phyloP scores from a whole-genome alignment of 2,329 filamentous ascomycete genomes.

The Fusarium secorum region DNA sequence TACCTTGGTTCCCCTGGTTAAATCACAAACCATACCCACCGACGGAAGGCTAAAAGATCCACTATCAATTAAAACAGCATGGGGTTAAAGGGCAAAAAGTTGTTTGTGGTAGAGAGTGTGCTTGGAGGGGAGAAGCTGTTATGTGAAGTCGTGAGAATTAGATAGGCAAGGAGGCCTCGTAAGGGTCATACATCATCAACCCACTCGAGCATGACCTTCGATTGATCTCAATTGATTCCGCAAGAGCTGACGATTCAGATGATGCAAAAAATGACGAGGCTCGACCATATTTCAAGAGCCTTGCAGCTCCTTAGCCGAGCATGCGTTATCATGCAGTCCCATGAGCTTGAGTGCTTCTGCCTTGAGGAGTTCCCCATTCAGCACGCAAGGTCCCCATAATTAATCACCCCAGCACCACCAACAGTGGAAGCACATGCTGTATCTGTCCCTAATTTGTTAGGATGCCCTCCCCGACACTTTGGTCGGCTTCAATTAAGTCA shows the following conservation, averaged over 20 bases:
- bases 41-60: slow-evolving; percentile 27
- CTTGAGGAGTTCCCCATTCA: slow-evolving; percentile 34
- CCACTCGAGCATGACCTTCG: background rate
- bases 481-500: slow-evolving; percentile 9
- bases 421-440: slow-evolving; percentile 1
- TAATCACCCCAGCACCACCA: slow-evolving; percentile 16
- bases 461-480: slow-evolving; percentile 3
- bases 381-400: slow-evolving; percentile 11
- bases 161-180: slow-evolving; percentile 26
- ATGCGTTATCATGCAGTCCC: slow-evolving; percentile 42
- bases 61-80: slow-evolving; percentile 36
- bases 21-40: slow-evolving; percentile 33
- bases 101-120: slow-evolving; percentile 32
- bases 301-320: slow-evolving; percentile 36
- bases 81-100: slow-evolving; percentile 25
- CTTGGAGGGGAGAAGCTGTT: slow-evolving; percentile 27
- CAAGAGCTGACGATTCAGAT: background rate
- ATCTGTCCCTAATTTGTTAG: slow-evolving; percentile 5
- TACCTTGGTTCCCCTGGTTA: slow-evolving; percentile 33
- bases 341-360: slow-evolving; percentile 37
- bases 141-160: slow-evolving; percentile 38
- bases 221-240: slow-evolving; percentile 38
- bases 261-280: slow-evolving; percentile 30
- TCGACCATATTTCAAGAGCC: slow-evolving; percentile 24
- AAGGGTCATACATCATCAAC: background rate